A percentile compares a stretch with the other conserved stretches of the same genome.
phyloP scores from a whole-genome alignment of 495 filamentous ascomycete genomes.

The Stereocaulon alpinum region DNA sequence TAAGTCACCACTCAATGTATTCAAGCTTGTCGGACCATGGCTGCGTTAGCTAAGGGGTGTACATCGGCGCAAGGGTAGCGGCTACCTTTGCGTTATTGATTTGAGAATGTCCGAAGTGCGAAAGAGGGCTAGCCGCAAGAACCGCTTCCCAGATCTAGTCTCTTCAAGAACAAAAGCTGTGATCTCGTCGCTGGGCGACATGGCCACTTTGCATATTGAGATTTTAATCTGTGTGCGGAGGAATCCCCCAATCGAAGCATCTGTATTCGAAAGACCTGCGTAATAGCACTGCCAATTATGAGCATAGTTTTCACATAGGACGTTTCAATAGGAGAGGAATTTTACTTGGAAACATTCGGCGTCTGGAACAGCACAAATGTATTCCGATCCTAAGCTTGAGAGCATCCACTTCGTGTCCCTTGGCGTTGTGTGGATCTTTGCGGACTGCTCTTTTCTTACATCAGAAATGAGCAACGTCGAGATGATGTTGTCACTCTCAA shows the following conservation, averaged over 20 bases:
- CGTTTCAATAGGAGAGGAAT: not conserved
- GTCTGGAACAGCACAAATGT: not conserved
- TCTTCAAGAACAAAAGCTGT: constrained; percentile 5
- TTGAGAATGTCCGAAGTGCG: not conserved
- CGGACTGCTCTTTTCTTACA: not conserved
- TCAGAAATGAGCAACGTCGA: not conserved
- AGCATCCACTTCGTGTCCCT: not conserved
- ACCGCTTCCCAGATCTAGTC: not conserved
- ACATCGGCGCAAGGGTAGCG: not conserved
- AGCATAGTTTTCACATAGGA: not conserved
- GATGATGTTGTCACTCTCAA: not conserved
- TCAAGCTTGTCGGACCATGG: not conserved
- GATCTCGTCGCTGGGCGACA: not conserved
- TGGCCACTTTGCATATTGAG: not conserved
- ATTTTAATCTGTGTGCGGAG: not conserved
- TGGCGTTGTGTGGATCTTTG: not conserved
- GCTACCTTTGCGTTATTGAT: not conserved
- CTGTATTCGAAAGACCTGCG: not conserved
- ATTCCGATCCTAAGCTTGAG: not conserved
- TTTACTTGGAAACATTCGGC: not conserved
- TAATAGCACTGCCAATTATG: not conserved
- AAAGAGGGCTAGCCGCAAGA: not conserved
- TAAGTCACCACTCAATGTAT: not conserved
- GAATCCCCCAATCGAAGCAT: not conserved
- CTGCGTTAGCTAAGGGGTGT: not conserved